A percentile compares a stretch with the other conserved stretches of the same genome.
These are phyloP conservation scores for Cornus florida DNA, from an alignment of 148 eudicot species.

Conservation along the genomic window DNA sequence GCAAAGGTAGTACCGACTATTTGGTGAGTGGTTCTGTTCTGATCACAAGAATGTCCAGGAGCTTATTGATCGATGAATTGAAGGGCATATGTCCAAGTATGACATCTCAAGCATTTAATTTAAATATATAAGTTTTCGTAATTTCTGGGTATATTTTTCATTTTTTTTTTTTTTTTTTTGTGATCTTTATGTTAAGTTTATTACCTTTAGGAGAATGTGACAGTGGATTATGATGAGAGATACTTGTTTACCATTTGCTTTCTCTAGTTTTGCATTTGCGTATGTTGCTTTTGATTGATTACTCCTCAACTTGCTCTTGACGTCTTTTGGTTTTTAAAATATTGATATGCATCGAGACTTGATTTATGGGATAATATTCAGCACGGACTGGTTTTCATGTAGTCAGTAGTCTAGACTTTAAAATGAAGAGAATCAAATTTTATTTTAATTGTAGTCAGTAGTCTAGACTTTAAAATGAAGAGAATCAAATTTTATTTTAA, in stretches of 20 bases:
- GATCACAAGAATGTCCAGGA: conserved; percentile 58
- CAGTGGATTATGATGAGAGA: conserved; percentile 84
- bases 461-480: too few species aligned
- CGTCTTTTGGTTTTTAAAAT: too few species aligned
- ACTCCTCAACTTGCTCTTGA: background rate
- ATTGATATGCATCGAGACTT: background rate
- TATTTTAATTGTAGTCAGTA: too few species aligned
- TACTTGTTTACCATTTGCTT: conserved; percentile 12
- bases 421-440: too few species aligned
- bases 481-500: too few species aligned
- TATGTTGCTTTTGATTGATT: background rate
- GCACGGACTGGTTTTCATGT: too few species aligned
- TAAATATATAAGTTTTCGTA: background rate
- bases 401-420: too few species aligned
- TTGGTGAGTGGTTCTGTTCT: conserved; percentile 69
- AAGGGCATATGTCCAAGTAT: conserved; percentile 81
- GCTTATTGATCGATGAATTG: conserved; percentile 73
- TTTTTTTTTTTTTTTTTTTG: too few species aligned
- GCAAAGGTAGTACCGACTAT: conserved; percentile 73
- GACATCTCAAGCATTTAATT: conserved; percentile 1
- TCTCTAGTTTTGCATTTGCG: background rate
- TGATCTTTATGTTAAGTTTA: background rate
- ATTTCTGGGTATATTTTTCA: background rate
- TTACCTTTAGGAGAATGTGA: conserved; percentile 92
- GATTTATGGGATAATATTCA: background rate